These are phyloP conservation scores for Cornus kousa DNA, from an alignment of 148 eudicot genomes.

Conservation along the genomic window DNA sequence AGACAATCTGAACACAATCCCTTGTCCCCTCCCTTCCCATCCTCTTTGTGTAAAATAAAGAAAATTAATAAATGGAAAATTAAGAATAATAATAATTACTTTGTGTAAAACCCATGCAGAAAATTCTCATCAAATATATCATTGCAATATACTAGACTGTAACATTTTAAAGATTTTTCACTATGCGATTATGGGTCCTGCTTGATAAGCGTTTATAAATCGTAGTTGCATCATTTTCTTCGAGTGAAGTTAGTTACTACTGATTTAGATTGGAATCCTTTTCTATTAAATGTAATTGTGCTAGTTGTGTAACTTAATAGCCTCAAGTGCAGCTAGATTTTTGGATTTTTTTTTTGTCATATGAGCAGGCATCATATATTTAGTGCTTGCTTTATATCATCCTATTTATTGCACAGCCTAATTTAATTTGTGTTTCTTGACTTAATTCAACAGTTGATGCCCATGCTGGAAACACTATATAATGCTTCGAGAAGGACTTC, in stretches of 20 bases:
- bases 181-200: neutral
- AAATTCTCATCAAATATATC: neutral
- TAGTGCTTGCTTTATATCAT: neutral
- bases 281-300: neutral
- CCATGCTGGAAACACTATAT: conserved; percentile 83
- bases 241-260: neutral
- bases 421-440: conserved; percentile 13
- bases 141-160: neutral
- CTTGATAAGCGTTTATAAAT: neutral
- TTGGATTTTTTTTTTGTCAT: neutral
- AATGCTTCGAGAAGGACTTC: conserved; percentile 76
- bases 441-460: conserved; percentile 67
- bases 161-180: neutral
- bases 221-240: neutral
- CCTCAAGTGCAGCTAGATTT: neutral
- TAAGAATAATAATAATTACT: too few species aligned
- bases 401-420: neutral
- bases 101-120: too few species aligned
- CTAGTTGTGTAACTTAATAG: neutral
- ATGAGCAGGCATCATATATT: neutral
- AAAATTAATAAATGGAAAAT: too few species aligned
- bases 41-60: neutral
- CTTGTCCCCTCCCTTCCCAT: neutral
- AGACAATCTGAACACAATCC: neutral
- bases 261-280: neutral